Evolutionary conservation across 2,329 filamentous ascomycete genomes (phyloP).

Genomic region (Thermochaetoides dissita): DNA sequence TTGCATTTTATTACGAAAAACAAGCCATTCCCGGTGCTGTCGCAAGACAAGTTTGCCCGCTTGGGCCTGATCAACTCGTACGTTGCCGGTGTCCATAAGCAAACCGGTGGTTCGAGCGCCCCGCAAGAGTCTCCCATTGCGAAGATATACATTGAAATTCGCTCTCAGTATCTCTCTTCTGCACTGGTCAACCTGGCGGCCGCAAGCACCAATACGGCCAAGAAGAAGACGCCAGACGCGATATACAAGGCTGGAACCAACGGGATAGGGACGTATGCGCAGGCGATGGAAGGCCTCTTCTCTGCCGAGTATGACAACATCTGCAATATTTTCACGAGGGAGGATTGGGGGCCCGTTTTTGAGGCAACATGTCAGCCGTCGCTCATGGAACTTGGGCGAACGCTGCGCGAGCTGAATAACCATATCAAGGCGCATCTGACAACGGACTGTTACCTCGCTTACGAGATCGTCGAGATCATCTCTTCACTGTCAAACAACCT

Average conservation of each 20-base stretch:
- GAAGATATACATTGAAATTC: constrained; percentile 71
- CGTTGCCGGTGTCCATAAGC: constrained; percentile 48
- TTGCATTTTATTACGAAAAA: constrained; percentile 87
- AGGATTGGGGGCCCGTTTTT: constrained; percentile 72
- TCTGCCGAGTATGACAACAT: constrained; percentile 84
- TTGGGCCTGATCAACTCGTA: constrained; percentile 68
- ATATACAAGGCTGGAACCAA: constrained; percentile 82
- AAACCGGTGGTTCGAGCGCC: constrained; percentile 25
- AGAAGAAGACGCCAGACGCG: constrained; percentile 67
- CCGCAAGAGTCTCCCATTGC: constrained; percentile 56
- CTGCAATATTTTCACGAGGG: constrained; percentile 68
- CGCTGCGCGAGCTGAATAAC: constrained; percentile 73
- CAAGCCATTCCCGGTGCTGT: constrained; percentile 66
- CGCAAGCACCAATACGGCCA: constrained; percentile 70
- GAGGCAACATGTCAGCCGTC: constrained; percentile 65
- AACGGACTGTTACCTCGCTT: constrained; percentile 89
- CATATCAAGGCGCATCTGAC: constrained; percentile 77
- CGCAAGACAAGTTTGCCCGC: constrained; percentile 60
- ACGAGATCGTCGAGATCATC: constrained; percentile 87
- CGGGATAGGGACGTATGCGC: constrained; percentile 79
- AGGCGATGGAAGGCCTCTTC: constrained; percentile 76
- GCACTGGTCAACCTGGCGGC: constrained; percentile 77
- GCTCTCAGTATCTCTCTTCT: constrained; percentile 71
- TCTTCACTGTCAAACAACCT: constrained; percentile 65
- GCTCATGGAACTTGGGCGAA: constrained; percentile 70